A percentile compares a stretch with the other conserved stretches of the same genome.
Conservation (phyloP, 2,329 filamentous ascomycete genomes). For the Paecilomyces niveus region DNA sequence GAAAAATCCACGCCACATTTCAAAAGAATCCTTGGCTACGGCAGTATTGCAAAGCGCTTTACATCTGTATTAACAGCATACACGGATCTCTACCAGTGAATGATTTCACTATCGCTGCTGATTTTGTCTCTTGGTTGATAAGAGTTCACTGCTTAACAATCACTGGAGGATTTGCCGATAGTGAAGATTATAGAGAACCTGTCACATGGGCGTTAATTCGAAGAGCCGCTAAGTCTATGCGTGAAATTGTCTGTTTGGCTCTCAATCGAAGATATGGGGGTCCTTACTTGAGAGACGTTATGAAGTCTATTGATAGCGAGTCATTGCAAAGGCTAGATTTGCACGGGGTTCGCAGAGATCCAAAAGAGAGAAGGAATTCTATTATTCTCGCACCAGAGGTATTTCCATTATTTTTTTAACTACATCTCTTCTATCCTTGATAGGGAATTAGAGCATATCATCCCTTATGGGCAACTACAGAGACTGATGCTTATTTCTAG, state of each 20-base stretch:
- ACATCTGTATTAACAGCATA: too few relatives aligned
- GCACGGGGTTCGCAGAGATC: neutral
- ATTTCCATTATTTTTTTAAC: neutral
- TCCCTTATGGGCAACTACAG: neutral
- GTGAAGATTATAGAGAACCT: too few relatives aligned
- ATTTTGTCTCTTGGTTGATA: too few relatives aligned
- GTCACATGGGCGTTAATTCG: neutral
- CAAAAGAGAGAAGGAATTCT: neutral
- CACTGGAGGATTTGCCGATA: too few relatives aligned
- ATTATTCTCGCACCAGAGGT: neutral
- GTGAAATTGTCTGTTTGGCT: neutral
- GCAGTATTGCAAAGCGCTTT: too few relatives aligned
- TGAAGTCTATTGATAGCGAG: neutral
- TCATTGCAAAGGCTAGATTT: neutral
- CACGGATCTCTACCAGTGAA: too few relatives aligned
- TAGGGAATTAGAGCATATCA: neutral
- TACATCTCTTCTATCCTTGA: neutral
- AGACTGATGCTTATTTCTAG: neutral
- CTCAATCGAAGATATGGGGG: neutral
- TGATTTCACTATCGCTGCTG: too few relatives aligned
- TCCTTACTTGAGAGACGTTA: neutral
- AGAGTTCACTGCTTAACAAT: too few relatives aligned
- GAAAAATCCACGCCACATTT: too few relatives aligned
- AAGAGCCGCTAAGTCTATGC: neutral
- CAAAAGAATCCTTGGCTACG: too few relatives aligned